Evolutionary conservation across 257 asterid genomes (phyloP).

Genomic region (Linderniella brevidens): DNA sequence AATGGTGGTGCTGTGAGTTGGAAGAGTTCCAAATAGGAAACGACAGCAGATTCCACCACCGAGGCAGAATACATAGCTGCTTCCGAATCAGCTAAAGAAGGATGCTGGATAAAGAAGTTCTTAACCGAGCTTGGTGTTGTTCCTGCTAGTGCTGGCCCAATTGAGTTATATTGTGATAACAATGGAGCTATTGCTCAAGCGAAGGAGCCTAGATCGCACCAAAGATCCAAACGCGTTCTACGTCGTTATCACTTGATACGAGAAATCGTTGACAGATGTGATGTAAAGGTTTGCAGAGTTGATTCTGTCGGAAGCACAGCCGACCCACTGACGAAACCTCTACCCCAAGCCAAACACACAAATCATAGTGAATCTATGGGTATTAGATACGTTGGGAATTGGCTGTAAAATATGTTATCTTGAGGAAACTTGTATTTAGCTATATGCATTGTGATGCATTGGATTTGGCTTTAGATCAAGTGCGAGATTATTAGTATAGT

Average conservation of each 20-base stretch:
- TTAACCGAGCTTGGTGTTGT: neutral
- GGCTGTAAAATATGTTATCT: neutral
- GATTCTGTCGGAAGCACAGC: neutral
- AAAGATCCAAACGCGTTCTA: neutral
- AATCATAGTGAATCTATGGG: neutral
- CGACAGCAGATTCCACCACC: neutral
- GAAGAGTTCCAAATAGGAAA: constrained; percentile 2
- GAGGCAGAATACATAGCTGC: constrained; percentile 6
- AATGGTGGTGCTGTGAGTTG: neutral
- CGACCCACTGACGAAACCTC: neutral
- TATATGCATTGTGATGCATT: too few relatives aligned
- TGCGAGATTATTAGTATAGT: neutral
- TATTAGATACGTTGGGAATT: neutral
- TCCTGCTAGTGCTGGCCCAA: neutral
- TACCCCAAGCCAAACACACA: neutral
- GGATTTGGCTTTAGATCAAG: neutral
- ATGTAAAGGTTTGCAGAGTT: neutral
- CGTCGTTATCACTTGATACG: neutral
- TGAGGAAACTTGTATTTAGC: too few relatives aligned
- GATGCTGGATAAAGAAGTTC: neutral
- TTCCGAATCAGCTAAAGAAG: neutral
- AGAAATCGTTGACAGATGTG: neutral
- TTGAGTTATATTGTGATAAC: neutral
- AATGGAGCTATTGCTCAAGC: constrained; percentile 6
- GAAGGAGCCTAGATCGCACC: constrained; percentile 2